Evolutionary conservation across 2,329 filamentous ascomycete genomes (phyloP).

Genomic region (Colletotrichum brevisporum): DNA sequence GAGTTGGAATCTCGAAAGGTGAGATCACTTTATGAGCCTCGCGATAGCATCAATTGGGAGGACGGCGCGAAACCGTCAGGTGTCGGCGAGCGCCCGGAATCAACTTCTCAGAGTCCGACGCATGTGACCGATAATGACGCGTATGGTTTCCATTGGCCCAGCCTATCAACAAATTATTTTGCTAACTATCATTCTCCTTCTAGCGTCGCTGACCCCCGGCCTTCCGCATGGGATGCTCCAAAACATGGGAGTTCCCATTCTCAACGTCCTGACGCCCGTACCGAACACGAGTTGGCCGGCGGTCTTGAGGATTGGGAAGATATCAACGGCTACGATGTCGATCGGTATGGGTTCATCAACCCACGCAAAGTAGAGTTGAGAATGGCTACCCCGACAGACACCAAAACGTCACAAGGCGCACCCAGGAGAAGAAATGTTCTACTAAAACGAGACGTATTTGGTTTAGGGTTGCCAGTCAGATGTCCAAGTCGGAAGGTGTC

Average conservation of each 20-base stretch:
- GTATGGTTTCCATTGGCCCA: slow-evolving; percentile 68
- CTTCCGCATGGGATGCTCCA: slow-evolving; percentile 53
- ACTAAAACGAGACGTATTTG: slow-evolving; percentile 55
- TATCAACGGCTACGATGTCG: slow-evolving; percentile 71
- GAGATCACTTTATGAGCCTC: slow-evolving; percentile 75
- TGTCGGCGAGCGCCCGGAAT: slow-evolving; percentile 62
- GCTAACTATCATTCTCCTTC: slow-evolving; percentile 46
- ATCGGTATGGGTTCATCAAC: slow-evolving; percentile 78
- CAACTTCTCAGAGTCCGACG: slow-evolving; percentile 65
- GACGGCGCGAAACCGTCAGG: slow-evolving; percentile 64
- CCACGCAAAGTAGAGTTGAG: slow-evolving; percentile 58
- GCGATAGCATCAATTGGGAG: slow-evolving; percentile 67
- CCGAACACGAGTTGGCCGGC: slow-evolving; percentile 66
- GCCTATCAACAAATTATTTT: slow-evolving; percentile 41
- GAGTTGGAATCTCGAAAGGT: slow-evolving; percentile 77
- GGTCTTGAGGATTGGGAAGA: slow-evolving; percentile 79
- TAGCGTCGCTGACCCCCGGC: slow-evolving; percentile 50
- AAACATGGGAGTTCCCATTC: slow-evolving; percentile 61
- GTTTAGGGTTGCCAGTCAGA: slow-evolving; percentile 52
- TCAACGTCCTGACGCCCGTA: slow-evolving; percentile 59
- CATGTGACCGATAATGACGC: slow-evolving; percentile 68
- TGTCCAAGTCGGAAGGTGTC: slow-evolving; percentile 69
- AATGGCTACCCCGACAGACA: slow-evolving; percentile 57
- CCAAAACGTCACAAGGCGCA: slow-evolving; percentile 59
- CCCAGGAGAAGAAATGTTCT: slow-evolving; percentile 63